Percentiles rank a stretch among this genome's conserved stretches.
Conservation (phyloP, 2,329 filamentous ascomycete genomes). For the Xylariaceae sp. region DNA sequence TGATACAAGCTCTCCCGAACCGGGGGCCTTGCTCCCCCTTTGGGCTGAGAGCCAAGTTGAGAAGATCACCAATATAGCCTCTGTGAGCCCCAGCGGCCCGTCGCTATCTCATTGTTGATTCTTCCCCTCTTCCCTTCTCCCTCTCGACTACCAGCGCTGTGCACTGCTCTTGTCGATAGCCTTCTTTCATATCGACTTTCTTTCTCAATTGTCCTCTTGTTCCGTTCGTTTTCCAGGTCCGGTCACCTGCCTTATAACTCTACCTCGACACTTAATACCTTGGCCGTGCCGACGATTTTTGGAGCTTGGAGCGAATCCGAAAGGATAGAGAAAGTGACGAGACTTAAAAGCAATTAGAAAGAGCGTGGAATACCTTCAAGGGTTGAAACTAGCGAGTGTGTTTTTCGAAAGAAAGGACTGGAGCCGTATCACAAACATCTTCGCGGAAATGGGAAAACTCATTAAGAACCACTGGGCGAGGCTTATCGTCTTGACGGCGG, state of each 20-base stretch:
- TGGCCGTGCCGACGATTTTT: constrained; percentile 17
- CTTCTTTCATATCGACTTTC: constrained; percentile 49
- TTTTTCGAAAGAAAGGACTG: constrained; percentile 10
- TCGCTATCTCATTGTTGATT: constrained; percentile 25
- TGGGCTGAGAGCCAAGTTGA: constrained; percentile 29
- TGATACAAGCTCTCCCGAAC: constrained; percentile 42
- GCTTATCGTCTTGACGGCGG: constrained; percentile 66
- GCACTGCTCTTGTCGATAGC: constrained; percentile 52
- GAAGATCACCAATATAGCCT: constrained; percentile 39
- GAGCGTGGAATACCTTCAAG: constrained; percentile 19
- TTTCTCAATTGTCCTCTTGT: constrained; percentile 24
- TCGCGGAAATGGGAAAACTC: constrained; percentile 78
- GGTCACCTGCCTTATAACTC: constrained; percentile 45
- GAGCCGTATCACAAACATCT: constrained; percentile 9
- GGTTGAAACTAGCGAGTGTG: constrained; percentile 16
- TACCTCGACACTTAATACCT: constrained; percentile 14
- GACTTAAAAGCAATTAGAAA: constrained; percentile 16
- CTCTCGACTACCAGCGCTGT: constrained; percentile 42
- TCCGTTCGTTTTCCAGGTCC: constrained; percentile 45
- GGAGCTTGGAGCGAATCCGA: constrained; percentile 17
- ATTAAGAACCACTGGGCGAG: constrained; percentile 99
- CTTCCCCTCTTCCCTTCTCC: constrained; percentile 28
- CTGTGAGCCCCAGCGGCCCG: constrained; percentile 20
- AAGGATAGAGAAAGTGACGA: constrained; percentile 4
- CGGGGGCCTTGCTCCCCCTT: constrained; percentile 34